phyloP scores from a whole-genome alignment of 306 rosid genomes.

The Vicia villosa region DNA sequence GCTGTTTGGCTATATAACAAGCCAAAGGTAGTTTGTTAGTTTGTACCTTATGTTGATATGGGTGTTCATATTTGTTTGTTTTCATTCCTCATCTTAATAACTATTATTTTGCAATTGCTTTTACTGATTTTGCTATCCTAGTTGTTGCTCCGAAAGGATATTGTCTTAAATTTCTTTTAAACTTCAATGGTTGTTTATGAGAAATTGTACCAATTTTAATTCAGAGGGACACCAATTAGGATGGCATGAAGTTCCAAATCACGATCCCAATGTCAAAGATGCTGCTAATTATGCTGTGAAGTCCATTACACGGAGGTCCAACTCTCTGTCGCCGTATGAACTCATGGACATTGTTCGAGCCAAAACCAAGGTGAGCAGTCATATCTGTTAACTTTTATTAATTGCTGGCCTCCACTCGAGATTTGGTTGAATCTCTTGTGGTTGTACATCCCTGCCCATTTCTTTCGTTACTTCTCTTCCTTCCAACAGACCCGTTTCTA shows the following conservation, averaged over 20 bases:
- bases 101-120: neutral
- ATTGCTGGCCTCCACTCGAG: slow-evolving; percentile 17
- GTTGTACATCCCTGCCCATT: neutral
- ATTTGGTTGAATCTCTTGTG: neutral
- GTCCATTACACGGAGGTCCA: slow-evolving; percentile 40
- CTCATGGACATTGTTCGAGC: slow-evolving; percentile 48
- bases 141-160: neutral
- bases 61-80: too few species aligned
- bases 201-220: slow-evolving; percentile 11
- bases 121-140: neutral
- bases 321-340: slow-evolving; percentile 42
- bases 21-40: too few species aligned
- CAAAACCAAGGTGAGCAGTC: slow-evolving; percentile 45
- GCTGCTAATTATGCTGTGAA: slow-evolving; percentile 52
- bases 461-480: neutral
- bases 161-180: neutral
- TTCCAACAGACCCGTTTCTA: neutral
- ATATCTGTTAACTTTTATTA: neutral
- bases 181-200: slow-evolving; percentile 23
- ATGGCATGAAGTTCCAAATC: slow-evolving; percentile 44
- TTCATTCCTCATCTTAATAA: too few species aligned
- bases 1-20: too few species aligned
- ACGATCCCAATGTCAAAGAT: slow-evolving; percentile 46
- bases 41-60: too few species aligned
- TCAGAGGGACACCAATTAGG: slow-evolving; percentile 39